Conservation (phyloP, 495 filamentous ascomycete species). For the Extremus antarcticus region DNA sequence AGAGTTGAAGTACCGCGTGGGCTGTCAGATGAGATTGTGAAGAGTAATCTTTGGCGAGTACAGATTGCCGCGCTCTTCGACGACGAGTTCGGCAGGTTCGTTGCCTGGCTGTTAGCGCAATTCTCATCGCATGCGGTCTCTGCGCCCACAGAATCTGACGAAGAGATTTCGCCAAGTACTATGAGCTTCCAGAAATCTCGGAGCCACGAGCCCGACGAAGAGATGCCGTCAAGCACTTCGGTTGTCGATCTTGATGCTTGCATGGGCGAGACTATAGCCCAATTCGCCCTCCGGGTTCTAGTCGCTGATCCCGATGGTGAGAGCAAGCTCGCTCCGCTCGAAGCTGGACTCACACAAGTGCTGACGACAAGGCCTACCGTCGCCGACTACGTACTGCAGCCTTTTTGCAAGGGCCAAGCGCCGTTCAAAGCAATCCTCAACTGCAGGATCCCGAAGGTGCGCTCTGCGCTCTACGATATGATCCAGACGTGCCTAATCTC, state of each 20-base stretch:
- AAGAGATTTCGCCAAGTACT: too few relatives aligned
- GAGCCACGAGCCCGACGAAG: too few relatives aligned
- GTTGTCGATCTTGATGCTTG: not conserved
- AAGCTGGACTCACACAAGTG: not conserved
- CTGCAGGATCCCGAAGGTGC: not conserved
- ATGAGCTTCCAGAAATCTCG: too few relatives aligned
- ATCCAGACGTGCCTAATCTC: not conserved
- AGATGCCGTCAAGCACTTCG: too few relatives aligned
- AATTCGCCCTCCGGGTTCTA: not conserved
- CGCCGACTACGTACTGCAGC: not conserved
- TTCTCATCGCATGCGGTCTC: too few relatives aligned
- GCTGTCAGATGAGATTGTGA: conserved; percentile 63
- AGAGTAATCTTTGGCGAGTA: conserved; percentile 56
- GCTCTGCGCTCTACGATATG: not conserved
- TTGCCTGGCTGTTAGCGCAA: not conserved
- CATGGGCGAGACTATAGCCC: not conserved
- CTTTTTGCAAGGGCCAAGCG: not conserved
- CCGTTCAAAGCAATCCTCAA: not conserved
- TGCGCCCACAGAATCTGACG: too few relatives aligned
- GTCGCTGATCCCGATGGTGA: not conserved
- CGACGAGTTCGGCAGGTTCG: not conserved
- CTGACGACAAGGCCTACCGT: not conserved
- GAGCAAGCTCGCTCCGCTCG: not conserved
- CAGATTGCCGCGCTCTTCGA: conserved; percentile 32
- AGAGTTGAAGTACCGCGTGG: conserved; percentile 48